Evolutionary conservation across 2,329 filamentous ascomycete species (phyloP), one percentile per base, ranked within the genome.

Genomic region (Microsporum ferrugineum): DNA sequence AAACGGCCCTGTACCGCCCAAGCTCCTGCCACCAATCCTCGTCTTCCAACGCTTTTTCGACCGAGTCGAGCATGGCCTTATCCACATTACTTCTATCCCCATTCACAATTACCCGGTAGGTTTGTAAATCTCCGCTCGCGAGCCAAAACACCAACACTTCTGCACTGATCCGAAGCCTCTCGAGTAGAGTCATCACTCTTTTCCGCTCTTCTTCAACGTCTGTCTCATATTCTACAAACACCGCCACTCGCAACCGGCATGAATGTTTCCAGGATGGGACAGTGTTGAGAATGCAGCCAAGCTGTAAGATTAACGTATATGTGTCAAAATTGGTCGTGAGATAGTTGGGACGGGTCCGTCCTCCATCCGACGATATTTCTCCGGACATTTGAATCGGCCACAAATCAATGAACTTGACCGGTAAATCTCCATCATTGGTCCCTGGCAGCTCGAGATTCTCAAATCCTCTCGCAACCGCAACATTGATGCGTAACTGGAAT

Each of bases 321-420:
- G 90, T 95, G 71, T 95, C 90, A 71, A 95, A 95, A 66, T 95
- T 95, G 0, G 88, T 94, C 0, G 90, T 95, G 60, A 92, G 73
- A 4, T 94, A 79, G 67, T 84, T 84, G 63, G 80, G 76, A 63
- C 80, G 81, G 64, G 80, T 85, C 69, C 84, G 82, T 31, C 67
- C 65, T 0, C 80, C 81, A 65, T 87, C 84, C 0, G 86, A 79
- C 0, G 84, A 82, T 38, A 94, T 82, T 67, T 92, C 88, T 0
- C 89, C 89, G 4, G 89, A 92, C 89, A 95, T 95, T 66, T 95
- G 91, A 59, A 95, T 94, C 0, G 90, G 90, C 90, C 90, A 95
- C 3, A 95, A 76, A 68, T 95, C 90, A 63, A 95, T 89, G 68
- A 87, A 92, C 68, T 85, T 88, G 70, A 92, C 92, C 2, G 77